Conservation (phyloP, 345 rosid species). For the Noccaea bulbosa region DNA sequence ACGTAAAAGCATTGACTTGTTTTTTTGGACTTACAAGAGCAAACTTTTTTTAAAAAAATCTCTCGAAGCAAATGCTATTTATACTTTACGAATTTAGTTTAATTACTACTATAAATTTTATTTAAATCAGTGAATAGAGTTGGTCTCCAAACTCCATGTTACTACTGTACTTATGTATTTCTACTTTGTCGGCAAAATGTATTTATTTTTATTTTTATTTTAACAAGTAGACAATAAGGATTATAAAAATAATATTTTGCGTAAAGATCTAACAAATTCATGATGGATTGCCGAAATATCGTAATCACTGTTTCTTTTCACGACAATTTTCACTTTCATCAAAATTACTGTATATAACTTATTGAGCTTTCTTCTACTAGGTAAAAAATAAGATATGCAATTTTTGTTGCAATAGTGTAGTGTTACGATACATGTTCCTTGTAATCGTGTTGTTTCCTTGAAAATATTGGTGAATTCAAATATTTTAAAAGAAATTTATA, state of each 20-base stretch:
- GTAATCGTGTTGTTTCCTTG: too few relatives aligned
- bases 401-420: too few relatives aligned
- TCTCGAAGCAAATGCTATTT: background rate
- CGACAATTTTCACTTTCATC: background rate
- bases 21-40: background rate
- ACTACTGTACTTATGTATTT: slow-evolving; percentile 3
- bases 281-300: background rate
- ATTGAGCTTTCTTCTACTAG: background rate
- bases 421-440: too few relatives aligned
- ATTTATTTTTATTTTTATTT: background rate
- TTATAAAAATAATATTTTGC: background rate
- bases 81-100: background rate
- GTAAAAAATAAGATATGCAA: background rate
- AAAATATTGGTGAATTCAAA: too few relatives aligned
- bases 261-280: background rate
- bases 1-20: background rate
- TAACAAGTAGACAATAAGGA: slow-evolving; percentile 1
- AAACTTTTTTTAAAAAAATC: background rate
- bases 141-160: background rate
- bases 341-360: background rate
- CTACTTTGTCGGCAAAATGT: slow-evolving; percentile 22
- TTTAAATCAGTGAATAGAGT: background rate
- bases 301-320: background rate
- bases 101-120: background rate
- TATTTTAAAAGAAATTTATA: too few relatives aligned